Evolutionary conservation across 1,284 basidiomycete genomes (phyloP), one percentile per base, ranked within the genome.

Genomic region (Rhodotorula sp.): DNA sequence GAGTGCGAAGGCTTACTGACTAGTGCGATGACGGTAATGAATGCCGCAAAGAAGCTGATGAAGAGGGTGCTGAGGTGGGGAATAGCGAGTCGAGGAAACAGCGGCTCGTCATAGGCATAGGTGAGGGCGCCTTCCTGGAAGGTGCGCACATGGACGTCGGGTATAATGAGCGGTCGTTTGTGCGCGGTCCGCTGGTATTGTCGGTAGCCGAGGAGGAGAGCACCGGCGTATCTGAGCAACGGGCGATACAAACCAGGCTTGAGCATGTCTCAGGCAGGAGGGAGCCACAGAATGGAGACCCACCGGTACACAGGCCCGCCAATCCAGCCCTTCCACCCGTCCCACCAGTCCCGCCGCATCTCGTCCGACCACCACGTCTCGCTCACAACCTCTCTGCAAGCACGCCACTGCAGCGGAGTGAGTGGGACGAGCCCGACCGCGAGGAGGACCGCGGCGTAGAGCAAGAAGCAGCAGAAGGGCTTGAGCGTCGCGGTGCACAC

Each of bases 281-380:
- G 34, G 49, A 41, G 27, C 42, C 9, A 10, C 19, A 10, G 19
- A 16, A 3, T 3, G 23, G 5, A 16, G 14, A 19, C 59, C 44
- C 34, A 71, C 64, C 67, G 67, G 56, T 61, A 74, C 4, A 74
- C 60, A 0, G 74, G 74, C 12, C 74, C 74, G 5, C 74, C 74
- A 4, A 55, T 25, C 74, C 74, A 76, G 45, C 64, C 61, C 25
- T 45, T 59, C 70, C 66, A 70, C 7, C 64, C 46, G 5, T 16
- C 21, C 74, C 74, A 76, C 74, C 74, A 76, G 4, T 1, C 17
- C 7, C 44, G 16, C 1, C 27, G 12, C 63, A 76, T 65, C 21
- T 25, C 42, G 3, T 44, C 41, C 2, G 60, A 52, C 14, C 5
- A 17, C 72, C 72, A 76, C 2, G 67, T 76, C 27, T 41, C 25